Conservation (phyloP, 2,329 filamentous ascomycete species). For the Fusarium denticulatum region DNA sequence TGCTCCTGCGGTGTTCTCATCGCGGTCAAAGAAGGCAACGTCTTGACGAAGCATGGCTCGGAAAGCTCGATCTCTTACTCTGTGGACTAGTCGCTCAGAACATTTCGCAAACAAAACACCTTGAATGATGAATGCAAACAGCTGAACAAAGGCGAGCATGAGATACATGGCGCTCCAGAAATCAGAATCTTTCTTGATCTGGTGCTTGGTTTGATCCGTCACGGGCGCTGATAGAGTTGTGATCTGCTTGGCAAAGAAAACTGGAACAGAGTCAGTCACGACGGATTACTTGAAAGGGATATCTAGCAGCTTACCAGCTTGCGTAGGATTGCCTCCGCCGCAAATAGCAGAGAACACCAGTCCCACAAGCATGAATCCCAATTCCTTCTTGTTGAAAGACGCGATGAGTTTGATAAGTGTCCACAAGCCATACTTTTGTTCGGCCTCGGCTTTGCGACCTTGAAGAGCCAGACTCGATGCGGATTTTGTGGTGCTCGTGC, state of each 20-base stretch:
- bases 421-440: conserved; percentile 74
- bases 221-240: conserved; percentile 69
- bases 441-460: conserved; percentile 58
- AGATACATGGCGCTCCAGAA: conserved; percentile 93
- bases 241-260: conserved; percentile 93
- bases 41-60: conserved; percentile 91
- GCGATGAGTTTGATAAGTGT: conserved; percentile 81
- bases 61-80: conserved; percentile 85
- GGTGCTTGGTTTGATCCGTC: conserved; percentile 58
- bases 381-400: conserved; percentile 81
- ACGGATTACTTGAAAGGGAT: not conserved
- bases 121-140: conserved; percentile 74
- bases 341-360: conserved; percentile 79
- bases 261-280: conserved; percentile 57
- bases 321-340: conserved; percentile 80
- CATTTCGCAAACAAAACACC: conserved; percentile 83
- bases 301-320: conserved; percentile 42
- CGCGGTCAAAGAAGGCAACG: conserved; percentile 88
- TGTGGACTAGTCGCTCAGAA: conserved; percentile 86
- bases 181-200: conserved; percentile 75
- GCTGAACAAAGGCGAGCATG: conserved; percentile 80
- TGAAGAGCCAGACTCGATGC: conserved; percentile 77
- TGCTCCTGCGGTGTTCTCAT: conserved; percentile 89
- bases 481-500: conserved; percentile 65
- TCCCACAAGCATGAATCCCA: conserved; percentile 76